Evolutionary conservation across 257 asterid genomes (phyloP), one percentile per base, ranked within the genome.

Genomic region (Solanum chiquidenum): DNA sequence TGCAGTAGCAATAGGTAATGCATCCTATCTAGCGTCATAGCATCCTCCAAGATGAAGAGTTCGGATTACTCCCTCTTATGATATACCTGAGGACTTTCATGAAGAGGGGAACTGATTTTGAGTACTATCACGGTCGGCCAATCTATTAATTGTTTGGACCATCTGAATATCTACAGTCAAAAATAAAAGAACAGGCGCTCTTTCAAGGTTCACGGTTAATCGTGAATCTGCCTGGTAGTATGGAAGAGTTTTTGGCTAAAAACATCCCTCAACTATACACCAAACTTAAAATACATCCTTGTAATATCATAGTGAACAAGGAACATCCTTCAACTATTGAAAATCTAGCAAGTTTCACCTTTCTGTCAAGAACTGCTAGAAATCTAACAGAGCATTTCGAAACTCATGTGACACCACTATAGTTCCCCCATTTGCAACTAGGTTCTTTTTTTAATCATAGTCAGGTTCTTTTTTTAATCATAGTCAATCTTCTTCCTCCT

Each of bases 1-100:
- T 29, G 31, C 68, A 9, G 44, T 49, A 49, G 85, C 42, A 49
- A 18, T 80, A 80, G 25, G n/a, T 25, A 80, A 29, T 49, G 60
- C 44, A 46, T 80, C 69, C 69, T 49, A 29, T 80, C 38, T 44
- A 80, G 29, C 20, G 3, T 27, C 68, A 49, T 29, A 80, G 18
- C 68, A 80, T 80, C 7, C 85, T 80, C 85, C 85, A 80, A 49
- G 85, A 80, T 80, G 85, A 80, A 80, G 85, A 80, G 44, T 80
- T 80, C 18, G 85, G 85, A 80, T 80, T 25, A 80, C 29, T 80
- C 18, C 37, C 85, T 80, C 85, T 80, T 80, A 46, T 80, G 40
- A 46, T 46, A 29, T 80, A 29, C 69, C 29, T 31, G 68, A 80
- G 25, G 69, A 80, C 16, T 80, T 29, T 29, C 69, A 80, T 18